A percentile compares a stretch with the other conserved stretches of the same genome.
These are phyloP conservation scores for Aspergillus flavus DNA, from an alignment of 2,329 filamentous ascomycete genomes.

Conservation along the genomic window DNA sequence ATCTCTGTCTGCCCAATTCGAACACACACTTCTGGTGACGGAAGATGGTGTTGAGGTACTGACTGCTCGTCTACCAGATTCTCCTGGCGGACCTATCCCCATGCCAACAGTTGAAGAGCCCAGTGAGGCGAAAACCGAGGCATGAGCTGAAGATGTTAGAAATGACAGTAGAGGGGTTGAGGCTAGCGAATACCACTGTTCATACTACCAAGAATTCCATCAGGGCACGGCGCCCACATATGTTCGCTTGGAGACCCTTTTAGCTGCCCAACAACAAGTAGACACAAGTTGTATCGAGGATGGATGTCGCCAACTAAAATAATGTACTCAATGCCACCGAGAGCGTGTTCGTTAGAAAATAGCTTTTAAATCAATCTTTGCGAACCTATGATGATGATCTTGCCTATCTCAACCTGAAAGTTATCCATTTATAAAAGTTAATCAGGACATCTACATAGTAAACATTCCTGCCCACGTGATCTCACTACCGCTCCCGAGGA, in stretches of 20 bases:
- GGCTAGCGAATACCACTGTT: neutral
- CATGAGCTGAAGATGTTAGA: constrained; percentile 8
- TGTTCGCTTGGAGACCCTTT: no score
- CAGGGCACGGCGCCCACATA: neutral
- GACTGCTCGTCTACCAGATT: constrained; percentile 71
- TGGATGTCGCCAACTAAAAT: no score
- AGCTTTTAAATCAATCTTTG: no score
- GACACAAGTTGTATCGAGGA: no score
- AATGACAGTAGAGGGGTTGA: neutral
- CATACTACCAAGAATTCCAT: neutral
- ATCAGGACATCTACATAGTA: no score
- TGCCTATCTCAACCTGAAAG: no score
- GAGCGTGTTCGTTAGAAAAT: no score
- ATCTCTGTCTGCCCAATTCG: constrained; percentile 89
- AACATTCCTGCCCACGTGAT: neutral
- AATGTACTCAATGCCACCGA: no score
- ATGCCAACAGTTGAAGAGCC: constrained; percentile 50
- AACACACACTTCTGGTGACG: constrained; percentile 82
- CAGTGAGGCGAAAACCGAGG: constrained; percentile 23
- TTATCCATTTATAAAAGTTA: no score
- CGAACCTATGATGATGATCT: no score
- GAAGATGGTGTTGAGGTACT: constrained; percentile 80
- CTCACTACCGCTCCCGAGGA: neutral
- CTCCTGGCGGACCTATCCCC: constrained; percentile 72
- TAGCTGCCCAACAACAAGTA: no score